Evolutionary conservation across 1,284 basidiomycete species (phyloP), one percentile per base, ranked within the genome.

Genomic region (Puccinia brachypodii): DNA sequence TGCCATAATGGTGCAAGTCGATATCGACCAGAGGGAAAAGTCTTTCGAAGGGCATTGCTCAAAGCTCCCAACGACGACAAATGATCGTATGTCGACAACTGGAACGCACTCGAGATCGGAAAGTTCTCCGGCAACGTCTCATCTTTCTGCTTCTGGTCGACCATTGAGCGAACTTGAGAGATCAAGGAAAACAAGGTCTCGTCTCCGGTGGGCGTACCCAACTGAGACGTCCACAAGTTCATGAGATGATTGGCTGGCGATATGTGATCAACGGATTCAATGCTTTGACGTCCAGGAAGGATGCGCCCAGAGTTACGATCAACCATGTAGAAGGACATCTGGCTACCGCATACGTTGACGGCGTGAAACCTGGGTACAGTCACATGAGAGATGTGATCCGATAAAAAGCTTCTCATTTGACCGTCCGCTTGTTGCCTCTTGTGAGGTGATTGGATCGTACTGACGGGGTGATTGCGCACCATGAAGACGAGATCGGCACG

Each of bases 321-420:
- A 11, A 80, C 33, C 77, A 80, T 80, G 40, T 80, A 80, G 31
- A 80, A 80, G 1, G 66, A 60, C 40, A 62, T 80, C 22, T 62
- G 47, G 28, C 33, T 28, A 25, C 69, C 77, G n/a, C 66, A 71
- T 40, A 73, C 50, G 42, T 71, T 73, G 50, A 80, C 22, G 8
- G 66, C 77, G 31, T 80, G 77, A 16, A 80, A 72, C 11, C 4
- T 60, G 22, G 77, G 53, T 25, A 71, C 40, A n/a, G 47, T 44
- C 25, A 72, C 47, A n/a, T 72, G 68, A 38, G 68, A 62, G 28
- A 28, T n/a, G 7, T 71, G 25, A 14, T 72, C 53, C 40, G 66
- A 60, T 25, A 80, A 80, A 36, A 53, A 33, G 31, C 25, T 22
- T 40, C 77, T 56, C 64, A 80, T 80, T 42, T n/a, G 38, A 16